Evolutionary conservation across 306 rosid species (phyloP), one percentile per base, ranked within the genome.

Genomic region (Myrica gale): DNA sequence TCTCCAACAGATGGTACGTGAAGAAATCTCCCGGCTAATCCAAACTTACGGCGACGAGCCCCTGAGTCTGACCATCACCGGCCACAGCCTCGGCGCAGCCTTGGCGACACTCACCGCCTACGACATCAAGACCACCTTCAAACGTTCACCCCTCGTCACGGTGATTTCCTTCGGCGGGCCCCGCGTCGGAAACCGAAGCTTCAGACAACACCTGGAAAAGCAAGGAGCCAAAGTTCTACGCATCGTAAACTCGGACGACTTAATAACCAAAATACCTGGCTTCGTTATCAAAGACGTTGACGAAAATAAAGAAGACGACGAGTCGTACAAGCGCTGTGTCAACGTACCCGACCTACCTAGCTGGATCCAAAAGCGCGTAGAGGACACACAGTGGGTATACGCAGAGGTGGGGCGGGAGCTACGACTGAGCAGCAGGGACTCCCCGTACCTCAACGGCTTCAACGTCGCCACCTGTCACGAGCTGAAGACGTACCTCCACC

Each of bases 11-110:
- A 89, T 76, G 88, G 77, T 95, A 8, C 81, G 81, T 2, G 54
- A 80, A 15, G 99, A 95, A 57, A 82, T 94, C 20, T 41, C 44
- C 2, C 61, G 82, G 46, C 61, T 95, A 6, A 80, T 90, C 2
- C 77, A 80, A 16, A 65, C 82, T 2, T 92, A 95, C 53, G 83
- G 82, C 1, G 88, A 87, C 6, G 89, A 87, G 63, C 74, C 86
- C 0, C 60, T 95, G 32, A 92, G 99, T 80, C 11, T 95, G 12
- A 95, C 99, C 16, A 74, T 95, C 73, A 95, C 97, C 0, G 99
- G 97, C 15, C 99, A 95, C 69, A 95, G 99, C 55, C 83, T 95
- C 9, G 99, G 99, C 10, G 97, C 97, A 0, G 97, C 99, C n/a
- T 61, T 95, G 3, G 99, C 99, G 0, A 92, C 84, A 0, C 83